Evolutionary conservation across 345 rosid genomes (phyloP), one percentile per base, ranked within the genome.

Genomic region (Rhizophora apiculata): DNA sequence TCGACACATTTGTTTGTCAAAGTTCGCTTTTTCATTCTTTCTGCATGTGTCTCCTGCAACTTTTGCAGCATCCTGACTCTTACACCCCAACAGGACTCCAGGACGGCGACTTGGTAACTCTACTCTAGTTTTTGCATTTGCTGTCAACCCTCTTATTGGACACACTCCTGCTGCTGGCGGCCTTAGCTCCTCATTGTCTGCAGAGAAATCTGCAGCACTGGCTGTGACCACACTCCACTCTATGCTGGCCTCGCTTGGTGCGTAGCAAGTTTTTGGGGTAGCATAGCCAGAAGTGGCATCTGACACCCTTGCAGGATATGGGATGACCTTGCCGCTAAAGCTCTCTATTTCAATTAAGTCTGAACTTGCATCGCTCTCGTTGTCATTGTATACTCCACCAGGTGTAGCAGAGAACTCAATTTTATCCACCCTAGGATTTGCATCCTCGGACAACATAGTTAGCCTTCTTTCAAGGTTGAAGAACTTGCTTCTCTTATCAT

Each of bases 211-310:
- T 0, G 89, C 96, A 1, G 86, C 93, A 54, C 97, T 89, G 32
- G 87, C 94, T 0, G 98, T 93, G 65, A 87, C 88, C 4, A 90
- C 96, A 39, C 98, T 93, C 98, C 97, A 90, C 24, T 86, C 88
- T 57, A 93, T 84, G 79, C 97, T 90, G 36, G 83, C 96, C 73
- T 93, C 98, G 19, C 98, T 93, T 6, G 98, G 96, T 8, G 96
- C 88, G 62, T 89, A 90, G 68, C 86, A 66, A 22, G 82, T 77
- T 58, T 83, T 73, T 24, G 90, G 93, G 59, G 80, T 80, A 18
- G 65, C 67, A 67, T 79, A 85, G 6, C 75, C 87, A 1, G 95
- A 88, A 2, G 81, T 75, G 3, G 80, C 82, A 61, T 80, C 87
- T 24, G 88, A 84, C 67, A 70, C 81, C 65, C 87, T 83, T 26